A percentile compares a stretch with the other conserved stretches of the same genome.
phyloP scores from a whole-genome alignment of 2,329 filamentous ascomycete genomes.

The Paecilomyces sp. region DNA sequence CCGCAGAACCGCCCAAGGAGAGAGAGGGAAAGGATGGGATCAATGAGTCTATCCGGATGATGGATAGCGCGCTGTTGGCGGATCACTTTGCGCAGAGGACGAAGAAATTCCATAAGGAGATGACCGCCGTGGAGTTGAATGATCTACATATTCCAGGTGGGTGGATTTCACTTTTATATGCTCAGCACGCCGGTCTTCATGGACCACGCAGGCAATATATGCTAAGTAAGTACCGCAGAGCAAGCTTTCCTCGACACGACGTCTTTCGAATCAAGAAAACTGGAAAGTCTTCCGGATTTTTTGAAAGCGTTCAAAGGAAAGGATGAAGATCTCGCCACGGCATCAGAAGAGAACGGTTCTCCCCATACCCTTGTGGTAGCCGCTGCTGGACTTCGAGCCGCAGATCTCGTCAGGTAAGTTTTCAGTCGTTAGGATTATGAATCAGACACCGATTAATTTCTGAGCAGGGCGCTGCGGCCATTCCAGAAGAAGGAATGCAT shows the following conservation, averaged over 20 bases:
- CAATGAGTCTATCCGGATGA: slow-evolving; percentile 71
- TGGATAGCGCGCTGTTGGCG: slow-evolving; percentile 76
- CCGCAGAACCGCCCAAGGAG: slow-evolving; percentile 11
- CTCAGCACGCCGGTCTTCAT: neutral
- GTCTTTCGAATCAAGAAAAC: slow-evolving; percentile 58
- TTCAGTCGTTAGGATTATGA: neutral
- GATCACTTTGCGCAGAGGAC: slow-evolving; percentile 79
- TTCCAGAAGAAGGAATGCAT: slow-evolving; percentile 72
- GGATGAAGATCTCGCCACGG: slow-evolving; percentile 54
- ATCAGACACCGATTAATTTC: neutral
- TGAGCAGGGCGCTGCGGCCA: slow-evolving; percentile 55
- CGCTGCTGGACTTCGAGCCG: slow-evolving; percentile 74
- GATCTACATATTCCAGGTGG: slow-evolving; percentile 74
- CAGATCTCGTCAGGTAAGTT: slow-evolving; percentile 66
- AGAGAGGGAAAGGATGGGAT: slow-evolving; percentile 63
- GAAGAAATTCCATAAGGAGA: slow-evolving; percentile 67
- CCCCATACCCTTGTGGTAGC: slow-evolving; percentile 89
- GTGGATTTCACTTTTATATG: slow-evolving; percentile 7
- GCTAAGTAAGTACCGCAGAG: slow-evolving; percentile 40
- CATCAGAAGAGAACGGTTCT: slow-evolving; percentile 61
- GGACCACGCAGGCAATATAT: slow-evolving; percentile 1
- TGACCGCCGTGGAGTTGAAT: slow-evolving; percentile 77
- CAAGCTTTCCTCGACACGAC: slow-evolving; percentile 73
- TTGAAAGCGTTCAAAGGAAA: slow-evolving; percentile 55
- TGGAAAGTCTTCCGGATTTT: slow-evolving; percentile 71